These are phyloP conservation scores for Pythium graminicola DNA, from an alignment of 352 stramenopile species.

Conservation along the genomic window DNA sequence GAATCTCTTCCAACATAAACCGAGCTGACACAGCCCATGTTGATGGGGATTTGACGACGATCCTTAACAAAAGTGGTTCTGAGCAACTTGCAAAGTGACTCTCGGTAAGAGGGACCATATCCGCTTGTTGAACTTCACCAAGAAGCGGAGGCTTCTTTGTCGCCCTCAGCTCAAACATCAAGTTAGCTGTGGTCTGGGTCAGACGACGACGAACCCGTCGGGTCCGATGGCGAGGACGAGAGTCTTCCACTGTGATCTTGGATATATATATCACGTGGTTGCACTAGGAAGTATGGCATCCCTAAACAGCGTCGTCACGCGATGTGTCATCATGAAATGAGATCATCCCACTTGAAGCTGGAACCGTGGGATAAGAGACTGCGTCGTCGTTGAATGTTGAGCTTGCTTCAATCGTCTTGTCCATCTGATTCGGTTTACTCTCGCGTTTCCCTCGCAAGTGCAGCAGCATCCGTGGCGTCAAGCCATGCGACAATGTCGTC, in stretches of 20 bases:
- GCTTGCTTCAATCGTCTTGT: not conserved
- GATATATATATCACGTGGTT: too few species aligned
- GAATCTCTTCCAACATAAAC: not conserved
- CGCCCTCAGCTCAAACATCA: not conserved
- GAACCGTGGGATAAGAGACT: not conserved
- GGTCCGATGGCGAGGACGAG: too few species aligned
- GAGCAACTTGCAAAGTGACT: not conserved
- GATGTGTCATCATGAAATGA: conserved; percentile 14
- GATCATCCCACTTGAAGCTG: not conserved
- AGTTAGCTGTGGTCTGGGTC: too few species aligned
- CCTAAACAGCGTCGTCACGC: not conserved
- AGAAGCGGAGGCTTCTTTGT: not conserved
- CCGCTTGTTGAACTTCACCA: not conserved
- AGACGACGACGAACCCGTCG: too few species aligned
- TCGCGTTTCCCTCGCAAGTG: not conserved
- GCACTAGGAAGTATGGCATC: too few species aligned
- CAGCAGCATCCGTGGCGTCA: conserved; percentile 1
- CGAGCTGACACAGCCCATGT: not conserved
- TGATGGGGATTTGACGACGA: not conserved
- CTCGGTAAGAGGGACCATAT: not conserved
- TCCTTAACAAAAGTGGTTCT: not conserved
- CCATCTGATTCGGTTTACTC: not conserved
- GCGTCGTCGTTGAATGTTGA: not conserved
- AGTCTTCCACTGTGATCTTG: too few species aligned
- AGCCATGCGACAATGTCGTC: conserved; percentile 15